Conservation (phyloP, 495 filamentous ascomycete species). For the Jackrogersella minutella region DNA sequence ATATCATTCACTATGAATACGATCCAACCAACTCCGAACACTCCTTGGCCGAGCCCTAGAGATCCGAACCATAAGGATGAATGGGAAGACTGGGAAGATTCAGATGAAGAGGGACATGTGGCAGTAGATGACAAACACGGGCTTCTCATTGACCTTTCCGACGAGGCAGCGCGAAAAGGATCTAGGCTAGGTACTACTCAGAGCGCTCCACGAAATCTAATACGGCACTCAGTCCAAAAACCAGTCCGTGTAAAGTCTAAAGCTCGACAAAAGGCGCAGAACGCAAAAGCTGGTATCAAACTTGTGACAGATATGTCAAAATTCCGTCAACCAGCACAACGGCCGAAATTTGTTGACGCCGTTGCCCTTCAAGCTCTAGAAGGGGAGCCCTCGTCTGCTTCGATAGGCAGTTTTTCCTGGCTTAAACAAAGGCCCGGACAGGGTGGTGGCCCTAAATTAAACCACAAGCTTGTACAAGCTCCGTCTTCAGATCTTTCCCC, state of each 20-base stretch:
- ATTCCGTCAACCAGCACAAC: conserved; percentile 40
- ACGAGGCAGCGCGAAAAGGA: conserved; percentile 23
- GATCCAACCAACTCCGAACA: conserved; percentile 22
- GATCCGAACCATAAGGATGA: conserved; percentile 28
- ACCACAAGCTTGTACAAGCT: conserved; percentile 28
- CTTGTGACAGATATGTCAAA: conserved; percentile 67
- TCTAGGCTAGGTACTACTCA: conserved; percentile 22
- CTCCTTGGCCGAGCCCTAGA: conserved; percentile 26
- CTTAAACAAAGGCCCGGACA: conserved; percentile 49
- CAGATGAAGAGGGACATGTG: conserved; percentile 50
- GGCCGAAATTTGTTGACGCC: conserved; percentile 57
- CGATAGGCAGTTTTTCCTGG: conserved; percentile 55
- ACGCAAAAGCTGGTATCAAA: conserved; percentile 68
- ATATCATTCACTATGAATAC: conserved; percentile 31
- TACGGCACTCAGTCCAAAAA: conserved; percentile 38
- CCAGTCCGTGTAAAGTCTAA: conserved; percentile 54
- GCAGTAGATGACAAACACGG: conserved; percentile 31
- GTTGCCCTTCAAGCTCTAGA: conserved; percentile 61
- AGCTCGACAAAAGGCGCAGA: conserved; percentile 62
- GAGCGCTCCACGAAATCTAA: conserved; percentile 28
- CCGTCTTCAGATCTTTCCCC: conserved; percentile 71
- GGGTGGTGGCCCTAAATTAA: conserved; percentile 38
- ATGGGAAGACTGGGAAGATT: conserved; percentile 61
- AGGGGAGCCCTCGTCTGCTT: conserved; percentile 50
- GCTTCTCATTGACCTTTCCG: conserved; percentile 40